Base-by-base conservation (phyloP, 129 eudicot species). In the Flaveria brownii region DNA sequence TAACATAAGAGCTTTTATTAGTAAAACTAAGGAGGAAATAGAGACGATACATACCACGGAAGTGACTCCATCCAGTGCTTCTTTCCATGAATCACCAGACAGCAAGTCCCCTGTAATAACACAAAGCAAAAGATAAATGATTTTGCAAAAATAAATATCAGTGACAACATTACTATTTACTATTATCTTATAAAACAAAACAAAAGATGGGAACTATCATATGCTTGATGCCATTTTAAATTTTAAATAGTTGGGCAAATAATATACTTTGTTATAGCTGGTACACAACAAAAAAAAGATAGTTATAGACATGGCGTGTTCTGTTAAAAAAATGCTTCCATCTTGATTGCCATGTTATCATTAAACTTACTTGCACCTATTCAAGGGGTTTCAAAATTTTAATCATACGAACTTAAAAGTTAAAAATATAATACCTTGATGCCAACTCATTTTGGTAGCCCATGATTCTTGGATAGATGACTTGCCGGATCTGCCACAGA, bases 61-160 rank as follows among this genome's bases (percentile, higher is more conserved):
- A 55, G 99, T 94, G 75, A 94, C 99, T 81, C 92, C 99, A 73
- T 77, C 83, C 15, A 94, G 82, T 52, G 90, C 92, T 67, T 94
- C 97, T 84, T 91, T 91, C 92, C 85, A 88, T 49, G 94, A 86
- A 71, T 94, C 96, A 73, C 88, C 83, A 13, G 90, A 87, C 67
- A 94, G 84, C 65, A 91, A 89, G 75, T 94, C 83, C 67, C 96
- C 97, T 93, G 83, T 59, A 73, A 77, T 71, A 70, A 78, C 68
- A 72, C 13, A 25, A 61, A 64, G 49, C 43, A 77, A 76, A 65
- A 33, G 63, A 64, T 39, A 62, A 55, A 60, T 30, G 28, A 60
- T 43, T 83, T 54, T 20, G 23, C 41, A 28, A 2, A 11, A 30
- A 13, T 0, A 3, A 47, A 45, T 17, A 74, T 46, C 61, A 55